Base-by-base conservation (phyloP, 352 stramenopile species). In the Globisporangium middletonii region DNA sequence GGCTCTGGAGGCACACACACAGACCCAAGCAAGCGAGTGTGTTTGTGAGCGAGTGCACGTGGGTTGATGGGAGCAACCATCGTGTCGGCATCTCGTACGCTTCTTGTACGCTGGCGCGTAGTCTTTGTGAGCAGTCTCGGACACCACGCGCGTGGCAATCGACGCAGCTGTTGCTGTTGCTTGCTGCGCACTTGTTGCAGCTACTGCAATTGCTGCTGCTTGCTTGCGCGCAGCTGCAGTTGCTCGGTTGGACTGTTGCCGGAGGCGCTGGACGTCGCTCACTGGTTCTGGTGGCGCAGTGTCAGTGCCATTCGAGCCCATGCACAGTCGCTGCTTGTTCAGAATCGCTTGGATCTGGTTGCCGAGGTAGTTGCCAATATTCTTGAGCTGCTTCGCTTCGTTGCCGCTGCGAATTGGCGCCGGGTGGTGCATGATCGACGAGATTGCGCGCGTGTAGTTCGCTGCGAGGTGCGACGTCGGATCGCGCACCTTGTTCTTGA, bases 351-450 rank as follows among this genome's bases (percentile, higher is more conserved):
- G 77, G 55, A 94, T 91, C 63, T 93, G 79, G 65, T 91, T 91
- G 49, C 80, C 80, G 57, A 94, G 75, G 69, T 91, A 94, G 63
- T 92, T 94, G 66, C 85, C 85, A 19, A 94, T 80, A 60, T 89
- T 74, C 43, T 67, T 64, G 38, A 94, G 67, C 58, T 75, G 60
- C 60, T 87, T 90, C 60, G 85, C 85, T 54, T 92, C 68, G 2
- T 57, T 55, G 6, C 65, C 83, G 44, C 68, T 81, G 27, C 65
- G 67, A 37, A 94, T 68, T 12, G 59, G 56, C 52, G 69, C 59
- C 0, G 59, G 48, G 52, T 87, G 68, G 45, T 73, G 62, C 51
- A 84, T 84, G n/a, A 94, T 62, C 46, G 79, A 90, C 33, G 67
- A 52, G 52, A 94, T 88, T 7, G 85, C 85, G 52, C 81, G 82